Percentiles rank a stretch among this genome's conserved stretches.
These are phyloP conservation scores for Stephania japonica DNA, from an alignment of 164 flowering plant genomes.

Conservation along the genomic window DNA sequence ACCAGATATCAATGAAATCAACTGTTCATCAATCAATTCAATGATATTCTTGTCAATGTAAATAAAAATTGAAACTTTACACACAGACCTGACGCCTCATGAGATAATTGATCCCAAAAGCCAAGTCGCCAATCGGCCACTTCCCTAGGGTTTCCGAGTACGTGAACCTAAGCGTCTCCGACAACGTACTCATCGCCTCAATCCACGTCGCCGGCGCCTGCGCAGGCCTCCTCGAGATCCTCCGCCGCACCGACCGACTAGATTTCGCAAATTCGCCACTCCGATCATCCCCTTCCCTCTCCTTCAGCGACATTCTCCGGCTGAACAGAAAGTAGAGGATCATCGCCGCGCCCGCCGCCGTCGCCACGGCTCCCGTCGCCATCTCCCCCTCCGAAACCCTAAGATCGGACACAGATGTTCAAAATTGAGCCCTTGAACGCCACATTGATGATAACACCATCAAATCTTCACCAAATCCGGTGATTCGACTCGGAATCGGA, in stretches of 20 bases:
- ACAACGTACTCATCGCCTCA: conserved; percentile 61
- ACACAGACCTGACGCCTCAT: conserved; percentile 67
- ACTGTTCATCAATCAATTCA: background rate
- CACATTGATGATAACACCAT: background rate
- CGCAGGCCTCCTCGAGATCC: conserved; percentile 47
- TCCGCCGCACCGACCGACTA: conserved; percentile 34
- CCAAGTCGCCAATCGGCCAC: conserved; percentile 96
- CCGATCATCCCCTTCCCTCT: conserved; percentile 20
- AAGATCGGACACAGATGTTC: conserved; percentile 2
- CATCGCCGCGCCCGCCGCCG: conserved; percentile 64
- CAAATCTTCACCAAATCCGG: too few species aligned
- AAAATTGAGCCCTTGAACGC: background rate
- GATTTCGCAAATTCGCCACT: conserved; percentile 28
- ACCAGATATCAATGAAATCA: background rate
- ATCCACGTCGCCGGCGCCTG: conserved; percentile 93
- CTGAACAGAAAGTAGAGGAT: conserved; percentile 39
- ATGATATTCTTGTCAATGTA: background rate
- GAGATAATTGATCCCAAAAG: conserved; percentile 93
- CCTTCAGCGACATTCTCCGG: conserved; percentile 29
- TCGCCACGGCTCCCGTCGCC: conserved; percentile 63
- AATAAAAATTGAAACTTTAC: background rate
- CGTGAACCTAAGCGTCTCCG: conserved; percentile 85
- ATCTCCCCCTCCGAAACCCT: conserved; percentile 16
- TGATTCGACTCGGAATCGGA: too few species aligned
- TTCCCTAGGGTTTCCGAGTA: conserved; percentile 93